Evolutionary conservation across 306 rosid species (phyloP).

Genomic region (Delonix regia): DNA sequence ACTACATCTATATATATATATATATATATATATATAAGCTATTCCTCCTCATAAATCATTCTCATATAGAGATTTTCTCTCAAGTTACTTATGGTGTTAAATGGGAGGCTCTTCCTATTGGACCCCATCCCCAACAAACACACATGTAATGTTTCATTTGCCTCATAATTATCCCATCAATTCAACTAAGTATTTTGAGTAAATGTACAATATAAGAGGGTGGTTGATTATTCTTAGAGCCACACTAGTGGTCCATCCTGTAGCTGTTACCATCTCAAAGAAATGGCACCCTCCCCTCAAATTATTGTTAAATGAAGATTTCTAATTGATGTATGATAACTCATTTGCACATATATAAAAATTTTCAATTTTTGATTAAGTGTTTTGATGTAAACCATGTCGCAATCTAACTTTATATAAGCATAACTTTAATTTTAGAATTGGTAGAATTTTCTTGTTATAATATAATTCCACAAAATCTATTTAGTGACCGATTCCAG

Average conservation of each 20-base stretch:
- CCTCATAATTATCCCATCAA: constrained; percentile 26
- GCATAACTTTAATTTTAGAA: no score
- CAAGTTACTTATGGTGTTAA: constrained; percentile 29
- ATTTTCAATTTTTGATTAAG: no score
- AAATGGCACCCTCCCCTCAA: constrained; percentile 11
- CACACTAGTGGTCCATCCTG: constrained; percentile 37
- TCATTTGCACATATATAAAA: neutral
- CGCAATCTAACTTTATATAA: no score
- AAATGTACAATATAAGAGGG: constrained; percentile 17
- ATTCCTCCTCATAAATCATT: constrained; percentile 33
- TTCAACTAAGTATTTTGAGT: constrained; percentile 31
- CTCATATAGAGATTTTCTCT: constrained; percentile 29
- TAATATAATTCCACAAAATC: no score
- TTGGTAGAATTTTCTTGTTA: no score
- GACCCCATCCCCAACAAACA: constrained; percentile 52
- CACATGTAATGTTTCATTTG: constrained; percentile 51
- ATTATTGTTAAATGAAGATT: constrained; percentile 14
- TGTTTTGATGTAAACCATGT: no score
- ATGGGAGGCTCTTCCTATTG: constrained; percentile 37
- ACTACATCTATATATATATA: no score
- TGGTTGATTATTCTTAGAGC: constrained; percentile 21
- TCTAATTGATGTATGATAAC: neutral
- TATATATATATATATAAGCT: no score
- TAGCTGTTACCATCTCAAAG: constrained; percentile 29
- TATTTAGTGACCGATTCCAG: no score